Percentiles rank a stretch among this genome's conserved stretches.
These are phyloP conservation scores for Cercophora newfieldiana DNA, from an alignment of 495 filamentous ascomycete genomes.

Conservation along the genomic window DNA sequence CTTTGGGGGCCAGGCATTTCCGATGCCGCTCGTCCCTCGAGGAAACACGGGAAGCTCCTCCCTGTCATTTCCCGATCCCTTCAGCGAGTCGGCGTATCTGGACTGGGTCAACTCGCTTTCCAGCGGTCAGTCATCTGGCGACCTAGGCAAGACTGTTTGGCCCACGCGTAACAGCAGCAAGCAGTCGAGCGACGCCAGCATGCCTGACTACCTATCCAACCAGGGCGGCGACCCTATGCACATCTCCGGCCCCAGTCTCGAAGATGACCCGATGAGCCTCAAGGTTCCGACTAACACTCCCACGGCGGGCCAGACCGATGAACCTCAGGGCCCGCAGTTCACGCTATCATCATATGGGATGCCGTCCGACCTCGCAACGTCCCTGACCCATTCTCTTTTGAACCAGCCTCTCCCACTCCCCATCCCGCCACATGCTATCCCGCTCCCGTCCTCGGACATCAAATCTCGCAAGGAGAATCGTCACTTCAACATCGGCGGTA, in stretches of 20 bases:
- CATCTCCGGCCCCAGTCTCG: conserved; percentile 33
- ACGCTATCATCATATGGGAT: conserved; percentile 16
- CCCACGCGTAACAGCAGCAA: conserved; percentile 26
- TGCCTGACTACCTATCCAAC: conserved; percentile 41
- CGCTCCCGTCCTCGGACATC: conserved; percentile 35
- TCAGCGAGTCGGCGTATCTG: conserved; percentile 39
- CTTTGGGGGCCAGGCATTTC: conserved; percentile 20
- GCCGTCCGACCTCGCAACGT: conserved; percentile 38
- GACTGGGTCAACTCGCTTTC: conserved; percentile 37
- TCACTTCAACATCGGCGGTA: conserved; percentile 18
- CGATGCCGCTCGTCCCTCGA: conserved; percentile 27
- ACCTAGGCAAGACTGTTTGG: conserved; percentile 22
- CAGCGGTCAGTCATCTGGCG: conserved; percentile 23
- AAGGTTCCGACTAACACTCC: conserved; percentile 46
- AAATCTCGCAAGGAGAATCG: conserved; percentile 44
- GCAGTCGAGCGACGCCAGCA: conserved; percentile 38
- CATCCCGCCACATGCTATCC: conserved; percentile 28
- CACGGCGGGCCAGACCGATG: conserved; percentile 21
- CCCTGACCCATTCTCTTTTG: conserved; percentile 44
- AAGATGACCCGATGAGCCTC: conserved; percentile 33
- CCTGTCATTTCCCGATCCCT: conserved; percentile 35
- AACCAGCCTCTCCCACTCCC: conserved; percentile 43
- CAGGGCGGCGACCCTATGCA: conserved; percentile 29
- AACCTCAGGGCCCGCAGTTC: conserved; percentile 10
- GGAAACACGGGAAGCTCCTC: conserved; percentile 22